These are phyloP conservation scores for Pleurotus salmoneostramineus DNA, from an alignment of 768 basidiomycete species.

Conservation along the genomic window DNA sequence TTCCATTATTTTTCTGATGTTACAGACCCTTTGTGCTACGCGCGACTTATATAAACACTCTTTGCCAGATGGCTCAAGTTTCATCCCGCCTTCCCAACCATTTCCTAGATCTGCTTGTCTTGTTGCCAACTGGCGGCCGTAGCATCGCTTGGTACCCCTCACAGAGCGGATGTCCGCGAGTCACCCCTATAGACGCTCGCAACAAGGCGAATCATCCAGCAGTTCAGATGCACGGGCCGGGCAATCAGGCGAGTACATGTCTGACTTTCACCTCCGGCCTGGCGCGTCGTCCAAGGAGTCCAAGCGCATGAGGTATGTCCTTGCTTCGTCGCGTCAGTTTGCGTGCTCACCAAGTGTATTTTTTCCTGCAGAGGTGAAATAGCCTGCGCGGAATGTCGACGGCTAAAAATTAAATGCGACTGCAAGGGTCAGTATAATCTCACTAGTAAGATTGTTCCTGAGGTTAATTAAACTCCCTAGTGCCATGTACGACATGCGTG, in stretches of 20 bases:
- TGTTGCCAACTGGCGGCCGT: background rate
- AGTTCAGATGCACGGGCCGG: background rate
- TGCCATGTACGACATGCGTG: constrained; percentile 47
- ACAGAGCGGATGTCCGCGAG: constrained; percentile 3
- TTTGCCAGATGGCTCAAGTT: background rate
- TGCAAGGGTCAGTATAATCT: constrained; percentile 12
- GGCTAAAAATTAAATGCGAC: constrained; percentile 39
- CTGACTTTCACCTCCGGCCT: constrained; percentile 4
- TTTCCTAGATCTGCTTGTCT: background rate
- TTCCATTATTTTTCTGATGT: constrained; percentile 7
- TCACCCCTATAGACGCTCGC: constrained; percentile 5
- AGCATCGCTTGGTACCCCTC: background rate
- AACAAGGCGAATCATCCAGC: constrained; percentile 7
- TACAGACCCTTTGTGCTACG: constrained; percentile 1
- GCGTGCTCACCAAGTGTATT: background rate
- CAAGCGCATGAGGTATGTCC: constrained; percentile 31
- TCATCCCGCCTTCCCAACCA: background rate
- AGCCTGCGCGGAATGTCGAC: constrained; percentile 39
- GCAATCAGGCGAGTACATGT: constrained; percentile 6
- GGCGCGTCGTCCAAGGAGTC: constrained; percentile 29
- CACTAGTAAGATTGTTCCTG: background rate
- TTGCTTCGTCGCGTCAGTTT: constrained; percentile 1
- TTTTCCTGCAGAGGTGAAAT: constrained; percentile 30
- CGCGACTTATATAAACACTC: background rate
- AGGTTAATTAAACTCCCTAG: constrained; percentile 10